A percentile compares a stretch with the other conserved stretches of the same genome.
phyloP scores from a whole-genome alignment of 179 eudicot species.

The Drosera spatulata region DNA sequence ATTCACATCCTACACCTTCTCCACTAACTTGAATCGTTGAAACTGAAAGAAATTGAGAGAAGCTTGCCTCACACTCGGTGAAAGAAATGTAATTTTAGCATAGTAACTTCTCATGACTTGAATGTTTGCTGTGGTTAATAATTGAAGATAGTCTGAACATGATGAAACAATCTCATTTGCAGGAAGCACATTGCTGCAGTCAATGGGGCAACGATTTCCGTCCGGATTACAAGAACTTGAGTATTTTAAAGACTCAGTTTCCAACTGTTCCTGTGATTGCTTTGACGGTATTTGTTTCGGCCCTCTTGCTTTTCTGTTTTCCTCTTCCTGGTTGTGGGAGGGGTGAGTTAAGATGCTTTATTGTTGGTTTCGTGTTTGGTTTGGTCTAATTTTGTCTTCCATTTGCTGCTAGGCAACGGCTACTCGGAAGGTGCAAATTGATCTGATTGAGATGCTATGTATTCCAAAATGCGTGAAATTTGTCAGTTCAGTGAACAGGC shows the following conservation, averaged over 20 bases:
- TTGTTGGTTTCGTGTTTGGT: too few species aligned
- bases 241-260: constrained; percentile 96
- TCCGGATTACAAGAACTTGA: constrained; percentile 96
- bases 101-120: too few species aligned
- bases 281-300: constrained; percentile 56
- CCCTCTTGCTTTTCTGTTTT: neutral
- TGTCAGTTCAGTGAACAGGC: constrained; percentile 90
- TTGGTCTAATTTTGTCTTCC: neutral
- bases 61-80: too few species aligned
- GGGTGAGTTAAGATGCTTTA: neutral
- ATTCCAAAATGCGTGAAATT: constrained; percentile 85
- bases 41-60: too few species aligned
- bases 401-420: constrained; percentile 81
- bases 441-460: constrained; percentile 85
- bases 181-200: constrained; percentile 99
- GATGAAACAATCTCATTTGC: constrained; percentile 7
- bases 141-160: neutral
- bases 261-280: constrained; percentile 88
- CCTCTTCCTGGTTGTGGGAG: neutral
- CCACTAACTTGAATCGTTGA: too few species aligned
- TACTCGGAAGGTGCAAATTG: constrained; percentile 89
- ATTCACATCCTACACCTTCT: too few species aligned
- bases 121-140: neutral
- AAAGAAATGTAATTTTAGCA: too few species aligned
- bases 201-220: constrained; percentile 99